phyloP scores from a whole-genome alignment of 2,329 filamentous ascomycete species.

The Hirsutella minnesotensis region DNA sequence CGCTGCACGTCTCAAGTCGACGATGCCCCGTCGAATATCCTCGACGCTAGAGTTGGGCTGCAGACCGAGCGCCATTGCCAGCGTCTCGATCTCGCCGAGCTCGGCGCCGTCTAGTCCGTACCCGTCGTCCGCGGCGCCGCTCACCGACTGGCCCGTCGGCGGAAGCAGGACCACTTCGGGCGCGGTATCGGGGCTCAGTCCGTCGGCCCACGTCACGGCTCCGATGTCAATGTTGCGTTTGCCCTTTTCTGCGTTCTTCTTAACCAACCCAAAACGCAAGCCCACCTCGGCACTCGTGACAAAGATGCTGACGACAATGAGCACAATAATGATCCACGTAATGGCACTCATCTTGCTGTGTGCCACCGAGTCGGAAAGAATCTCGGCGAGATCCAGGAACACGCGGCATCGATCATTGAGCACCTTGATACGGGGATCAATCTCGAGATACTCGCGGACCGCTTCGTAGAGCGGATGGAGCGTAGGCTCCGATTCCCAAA shows the following conservation, averaged over 20 bases:
- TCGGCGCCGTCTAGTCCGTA: constrained; percentile 5
- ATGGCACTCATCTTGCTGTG: constrained; percentile 93
- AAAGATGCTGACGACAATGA: constrained; percentile 82
- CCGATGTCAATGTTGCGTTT: constrained; percentile 6
- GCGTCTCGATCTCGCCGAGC: constrained; percentile 20
- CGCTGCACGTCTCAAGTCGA: constrained; percentile 14
- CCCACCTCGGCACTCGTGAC: constrained; percentile 86
- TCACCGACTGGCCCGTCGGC: background rate
- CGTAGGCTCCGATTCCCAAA: constrained; percentile 96
- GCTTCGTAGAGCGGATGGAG: constrained; percentile 89
- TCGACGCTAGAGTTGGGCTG: constrained; percentile 21
- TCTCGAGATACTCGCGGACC: constrained; percentile 94
- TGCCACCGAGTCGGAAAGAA: constrained; percentile 81
- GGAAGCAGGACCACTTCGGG: constrained; percentile 9
- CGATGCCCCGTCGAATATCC: constrained; percentile 21
- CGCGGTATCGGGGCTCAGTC: constrained; percentile 6
- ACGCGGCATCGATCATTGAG: constrained; percentile 95
- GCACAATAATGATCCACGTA: constrained; percentile 95
- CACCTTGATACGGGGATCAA: constrained; percentile 89
- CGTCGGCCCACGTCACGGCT: constrained; percentile 7
- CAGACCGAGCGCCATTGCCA: constrained; percentile 22
- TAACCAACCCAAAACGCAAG: constrained; percentile 68
- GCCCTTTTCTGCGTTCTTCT: constrained; percentile 11
- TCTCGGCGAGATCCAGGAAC: constrained; percentile 92
- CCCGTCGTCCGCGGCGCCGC: background rate